phyloP scores from a whole-genome alignment of 192 early-diverging fungal species.

The Coemansia sp. region DNA sequence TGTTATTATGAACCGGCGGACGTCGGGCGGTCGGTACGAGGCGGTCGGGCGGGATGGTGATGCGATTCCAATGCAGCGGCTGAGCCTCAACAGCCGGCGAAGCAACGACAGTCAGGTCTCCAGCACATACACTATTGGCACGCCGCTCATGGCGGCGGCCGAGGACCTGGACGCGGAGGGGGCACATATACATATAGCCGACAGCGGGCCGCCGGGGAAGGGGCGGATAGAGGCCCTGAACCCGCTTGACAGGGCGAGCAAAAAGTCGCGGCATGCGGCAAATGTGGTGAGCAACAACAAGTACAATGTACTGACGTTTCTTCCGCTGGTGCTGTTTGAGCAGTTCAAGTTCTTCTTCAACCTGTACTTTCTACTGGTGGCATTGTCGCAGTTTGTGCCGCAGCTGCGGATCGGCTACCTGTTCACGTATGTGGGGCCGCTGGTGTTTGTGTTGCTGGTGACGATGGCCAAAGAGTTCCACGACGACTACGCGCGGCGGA shows the following conservation, averaged over 20 bases:
- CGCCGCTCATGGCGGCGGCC: constrained; percentile 35
- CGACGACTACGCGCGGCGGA: constrained; percentile 79
- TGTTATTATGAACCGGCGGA: too few relatives aligned
- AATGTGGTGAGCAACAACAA: constrained; percentile 88
- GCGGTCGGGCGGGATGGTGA: too few relatives aligned
- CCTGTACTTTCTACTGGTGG: constrained; percentile 84
- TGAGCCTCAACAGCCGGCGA: constrained; percentile 15
- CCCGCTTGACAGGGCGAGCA: constrained; percentile 32
- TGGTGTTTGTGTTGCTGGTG: constrained; percentile 83
- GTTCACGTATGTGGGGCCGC: constrained; percentile 88
- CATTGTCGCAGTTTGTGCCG: constrained; percentile 87
- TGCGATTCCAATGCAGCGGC: constrained; percentile 35
- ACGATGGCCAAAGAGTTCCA: constrained; percentile 89
- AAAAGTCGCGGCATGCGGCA: constrained; percentile 53
- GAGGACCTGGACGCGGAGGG: constrained; percentile 19
- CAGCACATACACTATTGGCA: constrained; percentile 37
- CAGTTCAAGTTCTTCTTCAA: constrained; percentile 97
- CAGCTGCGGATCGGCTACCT: constrained; percentile 76
- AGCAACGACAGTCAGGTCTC: constrained; percentile 12
- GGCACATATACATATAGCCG: too few relatives aligned
- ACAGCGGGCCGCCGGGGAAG: neutral
- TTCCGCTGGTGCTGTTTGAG: constrained; percentile 79
- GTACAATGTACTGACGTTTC: constrained; percentile 73
- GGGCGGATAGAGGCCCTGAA: constrained; percentile 39
- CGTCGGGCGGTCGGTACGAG: too few relatives aligned